Conservation (phyloP, 495 filamentous ascomycete genomes). For the Endocarpon pusillum region DNA sequence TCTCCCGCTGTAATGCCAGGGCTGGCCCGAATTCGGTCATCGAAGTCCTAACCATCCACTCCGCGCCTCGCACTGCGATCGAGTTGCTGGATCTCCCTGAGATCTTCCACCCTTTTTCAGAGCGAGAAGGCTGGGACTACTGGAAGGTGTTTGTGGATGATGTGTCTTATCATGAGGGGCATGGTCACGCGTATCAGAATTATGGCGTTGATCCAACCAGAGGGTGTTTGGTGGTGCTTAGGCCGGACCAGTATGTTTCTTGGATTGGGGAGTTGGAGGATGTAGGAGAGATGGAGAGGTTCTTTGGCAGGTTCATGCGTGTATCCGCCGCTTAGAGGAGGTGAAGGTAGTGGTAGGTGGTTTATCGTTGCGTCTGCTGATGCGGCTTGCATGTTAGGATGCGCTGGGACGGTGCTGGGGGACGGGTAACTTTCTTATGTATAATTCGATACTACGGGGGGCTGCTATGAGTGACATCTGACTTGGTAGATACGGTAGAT, state of each 20-base stretch:
- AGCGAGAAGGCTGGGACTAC: constrained; percentile 46
- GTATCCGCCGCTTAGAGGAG: too few relatives aligned
- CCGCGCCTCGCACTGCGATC: constrained; percentile 27
- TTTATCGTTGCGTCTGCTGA: too few relatives aligned
- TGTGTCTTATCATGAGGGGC: constrained; percentile 36
- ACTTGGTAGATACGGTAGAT: too few relatives aligned
- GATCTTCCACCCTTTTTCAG: constrained; percentile 37
- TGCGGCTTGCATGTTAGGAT: too few relatives aligned
- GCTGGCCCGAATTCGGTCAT: constrained; percentile 27
- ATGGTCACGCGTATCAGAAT: constrained; percentile 43
- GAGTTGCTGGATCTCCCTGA: constrained; percentile 41
- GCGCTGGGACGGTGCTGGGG: too few relatives aligned
- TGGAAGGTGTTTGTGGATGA: constrained; percentile 50
- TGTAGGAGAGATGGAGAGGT: constrained; percentile 23
- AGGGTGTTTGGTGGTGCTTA: constrained; percentile 41
- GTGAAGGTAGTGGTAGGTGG: too few relatives aligned
- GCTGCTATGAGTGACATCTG: too few relatives aligned
- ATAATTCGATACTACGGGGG: too few relatives aligned
- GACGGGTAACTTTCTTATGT: too few relatives aligned
- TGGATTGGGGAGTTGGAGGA: constrained; percentile 39
- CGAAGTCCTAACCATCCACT: constrained; percentile 46
- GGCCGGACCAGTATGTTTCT: constrained; percentile 54
- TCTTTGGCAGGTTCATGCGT: constrained; percentile 16
- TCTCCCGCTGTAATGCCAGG: constrained; percentile 27
- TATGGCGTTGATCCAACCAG: constrained; percentile 41